These are phyloP conservation scores for Phytophthora ohioensis DNA, from an alignment of 352 stramenopile genomes.

Conservation along the genomic window DNA sequence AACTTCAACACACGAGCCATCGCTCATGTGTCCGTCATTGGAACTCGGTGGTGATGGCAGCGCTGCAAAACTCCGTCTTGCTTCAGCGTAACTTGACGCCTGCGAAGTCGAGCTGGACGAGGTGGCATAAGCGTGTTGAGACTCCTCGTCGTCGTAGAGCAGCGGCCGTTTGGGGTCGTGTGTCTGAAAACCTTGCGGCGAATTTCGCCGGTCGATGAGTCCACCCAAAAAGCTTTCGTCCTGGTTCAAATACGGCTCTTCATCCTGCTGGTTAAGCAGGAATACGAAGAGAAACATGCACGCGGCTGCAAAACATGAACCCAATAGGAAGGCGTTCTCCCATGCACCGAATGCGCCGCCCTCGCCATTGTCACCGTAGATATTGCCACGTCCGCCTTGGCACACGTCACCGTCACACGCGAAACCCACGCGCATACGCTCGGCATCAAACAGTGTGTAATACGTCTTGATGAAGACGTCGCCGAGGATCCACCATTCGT, in stretches of 20 bases:
- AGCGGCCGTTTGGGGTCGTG: constrained; percentile 77
- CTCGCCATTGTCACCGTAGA: constrained; percentile 62
- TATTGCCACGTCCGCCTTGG: constrained; percentile 71
- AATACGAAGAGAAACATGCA: constrained; percentile 87
- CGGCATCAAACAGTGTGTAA: constrained; percentile 92
- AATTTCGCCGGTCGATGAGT: constrained; percentile 41
- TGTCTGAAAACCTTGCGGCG: constrained; percentile 26
- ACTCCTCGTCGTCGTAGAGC: constrained; percentile 52
- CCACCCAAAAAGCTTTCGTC: constrained; percentile 38
- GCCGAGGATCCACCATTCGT: constrained; percentile 91
- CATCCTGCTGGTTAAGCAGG: constrained; percentile 82
- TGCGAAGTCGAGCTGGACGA: constrained; percentile 34
- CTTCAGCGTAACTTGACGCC: constrained; percentile 67
- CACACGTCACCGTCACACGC: constrained; percentile 86
- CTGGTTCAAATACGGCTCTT: constrained; percentile 39
- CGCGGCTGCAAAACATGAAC: constrained; percentile 75
- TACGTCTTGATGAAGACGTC: constrained; percentile 93
- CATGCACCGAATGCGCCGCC: constrained; percentile 53
- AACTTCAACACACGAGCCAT: constrained; percentile 42
- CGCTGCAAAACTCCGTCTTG: constrained; percentile 54
- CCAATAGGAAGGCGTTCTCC: constrained; percentile 74
- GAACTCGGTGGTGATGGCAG: constrained; percentile 49
- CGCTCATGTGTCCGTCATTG: constrained; percentile 25
- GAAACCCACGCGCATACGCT: constrained; percentile 90
- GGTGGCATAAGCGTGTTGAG: constrained; percentile 30